Base-by-base conservation (phyloP, 352 stramenopile species). In the Pythium scleroteichum region DNA sequence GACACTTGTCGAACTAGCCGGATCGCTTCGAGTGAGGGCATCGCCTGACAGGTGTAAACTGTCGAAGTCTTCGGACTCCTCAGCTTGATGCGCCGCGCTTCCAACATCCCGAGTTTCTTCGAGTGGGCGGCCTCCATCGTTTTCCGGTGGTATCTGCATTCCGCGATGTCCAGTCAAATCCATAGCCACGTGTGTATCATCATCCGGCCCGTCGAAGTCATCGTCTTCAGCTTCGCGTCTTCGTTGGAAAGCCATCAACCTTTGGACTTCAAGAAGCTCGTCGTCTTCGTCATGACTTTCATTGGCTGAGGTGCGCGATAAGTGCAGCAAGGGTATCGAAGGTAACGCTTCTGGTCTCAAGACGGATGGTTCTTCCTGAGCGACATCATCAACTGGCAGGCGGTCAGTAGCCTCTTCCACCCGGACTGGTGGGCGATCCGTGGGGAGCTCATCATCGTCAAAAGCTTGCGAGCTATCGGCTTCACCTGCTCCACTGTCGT, bases 241-340 rank as follows among this genome's bases (percentile, higher is more conserved):
- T 51, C 5, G 8, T 27, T 19, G 45, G 7, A 2, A 14, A 51
- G 10, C 23, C 23, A 33, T 10, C 6, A 14, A 38, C 10, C 27
- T 38, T 19, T 23, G 32, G 12, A 6, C 45, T 38, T 23, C 23
- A 20, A 4, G 10, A 41, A 41, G 4, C 6, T 53, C 46, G 22
- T 53, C 26, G 7, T 40, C 46, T 14, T 53, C 14, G 4, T 62
- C 42, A 19, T 44, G 24, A 10, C 54, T 62, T 12, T 54, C 42
- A 1, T 23, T 47, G 4, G 32, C 38, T 22, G 55, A 27, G 16
- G 55, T 40, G 27, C 56, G 38, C 17, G 47, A 48, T 23, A 57
- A 48, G 14, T 45, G 45, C 2, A 59, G 27, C 10, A 38, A 29
- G 13, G 39, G 47, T 9, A 44, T 39, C 3, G 44, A 32, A 20